phyloP scores from a whole-genome alignment of 2,329 filamentous ascomycete species.

The Pyricularia sp. region DNA sequence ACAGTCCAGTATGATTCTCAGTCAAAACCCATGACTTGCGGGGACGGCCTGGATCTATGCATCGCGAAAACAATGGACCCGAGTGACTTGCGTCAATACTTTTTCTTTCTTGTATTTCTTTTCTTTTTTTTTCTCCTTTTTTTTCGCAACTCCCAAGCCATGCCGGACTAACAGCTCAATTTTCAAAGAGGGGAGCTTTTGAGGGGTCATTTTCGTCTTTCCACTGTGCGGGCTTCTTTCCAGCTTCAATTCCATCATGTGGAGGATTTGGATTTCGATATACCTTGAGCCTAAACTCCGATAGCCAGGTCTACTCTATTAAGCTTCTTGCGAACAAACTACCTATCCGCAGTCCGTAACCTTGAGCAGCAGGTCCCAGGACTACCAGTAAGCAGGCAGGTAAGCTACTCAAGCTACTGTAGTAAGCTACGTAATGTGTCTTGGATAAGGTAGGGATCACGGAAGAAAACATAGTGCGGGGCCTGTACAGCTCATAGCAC shows the following conservation, averaged over 20 bases:
- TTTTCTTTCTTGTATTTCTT: too few relatives aligned
- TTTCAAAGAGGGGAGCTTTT: not conserved
- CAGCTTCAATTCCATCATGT: not conserved
- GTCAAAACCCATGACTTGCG: not conserved
- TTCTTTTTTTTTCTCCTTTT: too few relatives aligned
- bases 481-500: not conserved
- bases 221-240: not conserved
- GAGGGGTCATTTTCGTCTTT: not conserved
- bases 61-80: not conserved
- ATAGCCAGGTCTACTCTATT: not conserved
- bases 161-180: not conserved
- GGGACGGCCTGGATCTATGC: not conserved
- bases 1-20: not conserved
- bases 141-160: not conserved
- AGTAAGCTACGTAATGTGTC: not conserved
- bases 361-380: not conserved
- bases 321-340: not conserved
- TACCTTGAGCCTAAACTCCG: not conserved
- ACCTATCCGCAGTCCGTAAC: not conserved
- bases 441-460: not conserved
- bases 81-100: not conserved
- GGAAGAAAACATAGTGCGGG: not conserved
- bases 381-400: not conserved
- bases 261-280: not conserved
- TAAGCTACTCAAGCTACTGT: not conserved